A percentile compares a stretch with the other conserved stretches of the same genome.
These are phyloP conservation scores for Fusarium aywerte DNA, from an alignment of 2,329 filamentous ascomycete species.

Conservation along the genomic window DNA sequence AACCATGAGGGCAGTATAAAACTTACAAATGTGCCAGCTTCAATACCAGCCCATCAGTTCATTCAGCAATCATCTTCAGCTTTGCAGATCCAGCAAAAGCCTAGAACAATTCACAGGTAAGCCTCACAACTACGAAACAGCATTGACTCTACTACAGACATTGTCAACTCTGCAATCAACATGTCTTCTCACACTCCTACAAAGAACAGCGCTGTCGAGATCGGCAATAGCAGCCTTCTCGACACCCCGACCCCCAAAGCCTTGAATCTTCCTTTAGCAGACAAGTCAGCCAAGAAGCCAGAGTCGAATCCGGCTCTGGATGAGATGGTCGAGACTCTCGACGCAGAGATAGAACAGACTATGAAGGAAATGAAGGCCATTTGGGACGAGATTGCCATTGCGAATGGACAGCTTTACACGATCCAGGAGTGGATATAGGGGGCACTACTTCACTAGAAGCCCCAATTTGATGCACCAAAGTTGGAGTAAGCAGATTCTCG, in stretches of 20 bases:
- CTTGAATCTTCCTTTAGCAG: neutral
- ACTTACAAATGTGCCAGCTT: neutral
- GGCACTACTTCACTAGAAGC: constrained; percentile 15
- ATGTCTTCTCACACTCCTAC: constrained; percentile 13
- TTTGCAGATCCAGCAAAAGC: constrained; percentile 8
- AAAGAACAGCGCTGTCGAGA: neutral
- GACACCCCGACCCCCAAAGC: neutral
- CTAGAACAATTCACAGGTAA: neutral
- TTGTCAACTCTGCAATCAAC: neutral
- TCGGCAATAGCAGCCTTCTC: neutral
- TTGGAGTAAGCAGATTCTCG: neutral
- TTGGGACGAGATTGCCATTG: constrained; percentile 15
- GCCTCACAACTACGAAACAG: neutral
- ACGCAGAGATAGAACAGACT: constrained; percentile 12
- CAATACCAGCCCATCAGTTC: neutral
- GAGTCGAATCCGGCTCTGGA: neutral
- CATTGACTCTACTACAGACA: constrained; percentile 1
- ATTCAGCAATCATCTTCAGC: constrained; percentile 1
- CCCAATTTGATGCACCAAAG: neutral
- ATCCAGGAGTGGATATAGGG: neutral
- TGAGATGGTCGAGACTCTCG: constrained; percentile 9
- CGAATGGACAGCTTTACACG: neutral
- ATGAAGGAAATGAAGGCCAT: constrained; percentile 5
- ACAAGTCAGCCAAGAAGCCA: neutral
- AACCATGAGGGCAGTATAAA: constrained; percentile 2